A percentile compares a stretch with the other conserved stretches of the same genome.
These are phyloP conservation scores for Macrolepiota dolichaula DNA, from an alignment of 768 basidiomycete species.

Conservation along the genomic window DNA sequence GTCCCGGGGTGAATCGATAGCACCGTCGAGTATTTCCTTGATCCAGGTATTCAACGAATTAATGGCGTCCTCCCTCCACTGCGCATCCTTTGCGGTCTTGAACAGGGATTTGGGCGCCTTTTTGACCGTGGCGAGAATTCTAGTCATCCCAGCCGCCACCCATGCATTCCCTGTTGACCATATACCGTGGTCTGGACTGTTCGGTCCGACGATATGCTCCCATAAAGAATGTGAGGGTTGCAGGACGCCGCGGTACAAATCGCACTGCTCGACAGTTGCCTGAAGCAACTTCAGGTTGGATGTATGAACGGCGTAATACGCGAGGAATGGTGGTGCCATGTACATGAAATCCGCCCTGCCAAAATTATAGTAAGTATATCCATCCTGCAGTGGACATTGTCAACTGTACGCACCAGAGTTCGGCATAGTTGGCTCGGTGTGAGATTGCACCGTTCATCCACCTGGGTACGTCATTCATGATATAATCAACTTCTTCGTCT, in stretches of 20 bases:
- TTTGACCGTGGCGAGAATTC: conserved; percentile 34
- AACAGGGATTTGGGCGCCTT: conserved; percentile 27
- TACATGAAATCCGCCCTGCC: conserved; percentile 48
- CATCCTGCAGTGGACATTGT: background rate
- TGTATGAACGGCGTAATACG: conserved; percentile 40
- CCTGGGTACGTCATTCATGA: conserved; percentile 33
- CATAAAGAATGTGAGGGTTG: conserved; percentile 26
- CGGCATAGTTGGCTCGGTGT: conserved; percentile 33
- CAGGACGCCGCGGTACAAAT: conserved; percentile 34
- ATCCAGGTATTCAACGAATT: conserved; percentile 31
- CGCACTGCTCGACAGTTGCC: conserved; percentile 34
- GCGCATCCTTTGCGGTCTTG: conserved; percentile 16
- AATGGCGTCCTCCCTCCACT: conserved; percentile 25
- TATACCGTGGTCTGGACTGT: conserved; percentile 31
- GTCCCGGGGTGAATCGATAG: conserved; percentile 27
- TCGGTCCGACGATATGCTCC: conserved; percentile 41
- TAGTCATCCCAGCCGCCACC: conserved; percentile 45
- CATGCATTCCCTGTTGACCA: conserved; percentile 65
- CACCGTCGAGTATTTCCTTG: conserved; percentile 44
- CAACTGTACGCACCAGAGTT: conserved; percentile 37
- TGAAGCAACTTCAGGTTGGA: conserved; percentile 32
- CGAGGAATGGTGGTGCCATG: conserved; percentile 51
- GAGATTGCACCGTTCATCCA: conserved; percentile 44
- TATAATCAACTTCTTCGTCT: conserved; percentile 25
- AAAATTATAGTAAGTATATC: background rate